Conservation (phyloP, 2,329 filamentous ascomycete genomes). For the Intubia oerlemansii region DNA sequence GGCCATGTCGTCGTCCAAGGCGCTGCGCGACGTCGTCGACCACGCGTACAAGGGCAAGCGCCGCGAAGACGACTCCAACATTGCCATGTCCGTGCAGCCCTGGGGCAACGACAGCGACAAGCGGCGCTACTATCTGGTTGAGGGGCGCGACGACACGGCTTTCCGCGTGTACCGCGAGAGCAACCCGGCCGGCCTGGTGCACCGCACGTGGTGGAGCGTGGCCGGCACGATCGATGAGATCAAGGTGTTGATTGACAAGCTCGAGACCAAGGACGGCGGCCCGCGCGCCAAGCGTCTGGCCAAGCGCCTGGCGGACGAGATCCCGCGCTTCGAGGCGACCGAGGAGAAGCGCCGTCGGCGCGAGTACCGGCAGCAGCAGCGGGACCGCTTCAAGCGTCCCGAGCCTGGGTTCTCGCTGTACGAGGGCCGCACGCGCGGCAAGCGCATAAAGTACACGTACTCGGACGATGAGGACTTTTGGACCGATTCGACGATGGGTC, state of each 20-base stretch:
- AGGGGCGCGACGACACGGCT: constrained; percentile 81
- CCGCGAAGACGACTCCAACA: constrained; percentile 60
- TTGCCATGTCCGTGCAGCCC: constrained; percentile 61
- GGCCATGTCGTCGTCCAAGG: constrained; percentile 75
- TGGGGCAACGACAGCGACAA: constrained; percentile 58
- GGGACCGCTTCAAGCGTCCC: constrained; percentile 69
- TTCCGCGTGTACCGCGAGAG: constrained; percentile 91
- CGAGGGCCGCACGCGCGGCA: constrained; percentile 86
- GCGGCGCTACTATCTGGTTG: constrained; percentile 80
- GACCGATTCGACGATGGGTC: constrained; percentile 33
- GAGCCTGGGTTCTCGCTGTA: constrained; percentile 85
- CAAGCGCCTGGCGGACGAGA: constrained; percentile 54
- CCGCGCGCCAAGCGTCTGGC: constrained; percentile 62
- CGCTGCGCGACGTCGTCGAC: constrained; percentile 60
- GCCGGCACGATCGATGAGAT: constrained; percentile 82
- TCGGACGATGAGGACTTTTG: constrained; percentile 65
- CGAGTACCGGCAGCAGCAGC: constrained; percentile 72
- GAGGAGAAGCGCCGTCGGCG: constrained; percentile 92
- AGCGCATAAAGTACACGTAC: constrained; percentile 91
- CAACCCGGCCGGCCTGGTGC: constrained; percentile 49
- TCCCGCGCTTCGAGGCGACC: constrained; percentile 80
- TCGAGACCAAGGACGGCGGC: constrained; percentile 56
- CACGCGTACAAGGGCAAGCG: constrained; percentile 56
- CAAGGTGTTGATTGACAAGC: constrained; percentile 49
- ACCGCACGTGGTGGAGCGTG: constrained; percentile 76